A percentile compares a stretch with the other conserved stretches of the same genome.
phyloP scores from a whole-genome alignment of 768 basidiomycete species.

The Suillus brevipes region DNA sequence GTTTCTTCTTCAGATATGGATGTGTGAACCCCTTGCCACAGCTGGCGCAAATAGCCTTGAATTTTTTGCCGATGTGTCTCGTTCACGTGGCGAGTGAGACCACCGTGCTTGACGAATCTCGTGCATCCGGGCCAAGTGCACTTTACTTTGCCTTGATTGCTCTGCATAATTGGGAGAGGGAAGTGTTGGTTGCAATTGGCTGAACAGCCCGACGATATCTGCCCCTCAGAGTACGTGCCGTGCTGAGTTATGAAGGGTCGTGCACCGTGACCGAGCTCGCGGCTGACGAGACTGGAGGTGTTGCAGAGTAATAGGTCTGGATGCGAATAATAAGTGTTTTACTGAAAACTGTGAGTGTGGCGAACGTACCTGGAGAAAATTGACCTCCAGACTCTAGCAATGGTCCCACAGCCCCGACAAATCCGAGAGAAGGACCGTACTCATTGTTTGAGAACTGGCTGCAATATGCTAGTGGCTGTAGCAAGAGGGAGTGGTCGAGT shows the following conservation, averaged over 20 bases:
- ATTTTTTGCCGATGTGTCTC: neutral
- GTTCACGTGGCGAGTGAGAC: neutral
- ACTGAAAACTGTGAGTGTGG: neutral
- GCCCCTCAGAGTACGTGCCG: neutral
- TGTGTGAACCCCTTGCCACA: neutral
- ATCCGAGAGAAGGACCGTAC: too few relatives aligned
- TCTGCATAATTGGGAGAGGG: neutral
- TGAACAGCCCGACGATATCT: neutral
- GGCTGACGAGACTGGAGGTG: neutral
- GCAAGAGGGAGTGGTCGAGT: too few relatives aligned
- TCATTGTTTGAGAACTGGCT: too few relatives aligned
- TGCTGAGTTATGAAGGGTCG: neutral
- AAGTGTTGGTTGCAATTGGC: neutral
- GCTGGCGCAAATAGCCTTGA: neutral
- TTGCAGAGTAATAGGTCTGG: neutral
- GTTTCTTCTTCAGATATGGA: neutral
- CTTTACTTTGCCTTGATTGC: neutral
- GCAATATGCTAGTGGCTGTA: too few relatives aligned
- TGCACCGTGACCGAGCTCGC: neutral
- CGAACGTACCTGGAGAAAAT: neutral
- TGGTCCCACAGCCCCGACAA: too few relatives aligned
- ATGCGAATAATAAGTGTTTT: too few relatives aligned
- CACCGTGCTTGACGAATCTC: neutral
- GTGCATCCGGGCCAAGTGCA: neutral
- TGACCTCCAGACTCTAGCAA: neutral